Conservation (phyloP, 2,329 filamentous ascomycete species). For the Talaromyces sp. region DNA sequence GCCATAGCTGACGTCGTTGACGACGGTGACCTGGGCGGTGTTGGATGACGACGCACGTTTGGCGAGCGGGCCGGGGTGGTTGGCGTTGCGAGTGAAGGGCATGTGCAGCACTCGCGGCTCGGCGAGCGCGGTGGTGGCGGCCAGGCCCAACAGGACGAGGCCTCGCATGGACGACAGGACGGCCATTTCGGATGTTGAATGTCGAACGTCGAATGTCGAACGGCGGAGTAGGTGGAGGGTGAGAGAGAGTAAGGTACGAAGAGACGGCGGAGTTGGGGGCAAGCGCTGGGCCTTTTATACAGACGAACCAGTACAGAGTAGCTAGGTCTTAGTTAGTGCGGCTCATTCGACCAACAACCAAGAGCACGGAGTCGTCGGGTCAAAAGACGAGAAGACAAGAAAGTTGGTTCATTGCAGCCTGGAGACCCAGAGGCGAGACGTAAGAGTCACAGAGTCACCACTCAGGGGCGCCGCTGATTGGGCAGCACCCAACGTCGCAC, state of each 20-base stretch:
- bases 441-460: no score
- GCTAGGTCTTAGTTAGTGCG: background rate
- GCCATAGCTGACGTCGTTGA: slow-evolving; percentile 3
- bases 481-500: no score
- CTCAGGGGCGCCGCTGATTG: no score
- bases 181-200: background rate
- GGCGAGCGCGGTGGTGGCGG: slow-evolving; percentile 9
- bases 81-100: slow-evolving; percentile 4
- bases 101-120: slow-evolving; percentile 9
- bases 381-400: background rate
- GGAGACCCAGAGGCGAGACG: no score
- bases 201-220: background rate
- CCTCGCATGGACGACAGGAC: slow-evolving; percentile 1
- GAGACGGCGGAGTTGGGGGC: background rate
- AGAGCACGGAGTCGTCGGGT: background rate
- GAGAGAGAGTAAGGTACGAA: background rate
- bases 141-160: slow-evolving; percentile 3
- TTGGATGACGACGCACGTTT: slow-evolving; percentile 1
- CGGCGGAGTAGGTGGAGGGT: background rate
- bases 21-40: background rate
- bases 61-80: background rate
- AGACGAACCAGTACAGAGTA: background rate
- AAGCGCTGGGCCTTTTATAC: background rate
- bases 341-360: background rate
- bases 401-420: background rate